Evolutionary conservation across 164 flowering plant genomes (phyloP), one percentile per base, ranked within the genome.

Genomic region (Aristolochia fimbriata): DNA sequence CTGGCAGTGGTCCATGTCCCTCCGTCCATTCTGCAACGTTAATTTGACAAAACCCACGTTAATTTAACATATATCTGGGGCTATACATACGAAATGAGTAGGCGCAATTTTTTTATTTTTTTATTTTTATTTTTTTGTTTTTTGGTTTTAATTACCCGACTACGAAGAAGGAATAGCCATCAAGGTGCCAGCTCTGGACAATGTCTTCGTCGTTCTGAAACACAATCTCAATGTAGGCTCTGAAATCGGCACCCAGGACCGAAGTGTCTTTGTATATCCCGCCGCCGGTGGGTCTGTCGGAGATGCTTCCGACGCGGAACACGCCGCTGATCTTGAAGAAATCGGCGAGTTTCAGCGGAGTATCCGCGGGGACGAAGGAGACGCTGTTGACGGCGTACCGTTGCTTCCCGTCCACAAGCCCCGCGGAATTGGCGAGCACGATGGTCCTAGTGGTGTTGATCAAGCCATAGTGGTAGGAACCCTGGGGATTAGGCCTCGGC

Each of bases 401-500:
- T 51, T 83, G 91, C 68, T 78, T 85, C 37, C 84, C 73, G 47
- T 72, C 60, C 5, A 88, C 69, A 11, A 9, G 68, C 14, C 70
- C 85, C 0, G 91, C 83, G 6, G 83, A 71, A 60, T 65, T 87
- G 13, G 55, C 73, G 4, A 87, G 76, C 60, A 51, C 70, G 51
- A 92, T 80, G 8, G 91, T 89, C 56, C 91, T 71, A 3, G 74
- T 63, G 25, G 74, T 57, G 59, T 74, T 80, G 58, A 89, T 77
- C 1, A 55, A 65, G 3, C 96, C 96, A 63, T 89, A 87, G 72
- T 84, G 93, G 81, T 85, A 89, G 2, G 98, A 87, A 15, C 98
- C 98, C 66, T 92, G 98, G 21, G 98, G 96, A 67, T 89, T 92
- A 0, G 96, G 96, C 33, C 96, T 78, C 17, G 98, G 89, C 60